Evolutionary conservation across 2,329 filamentous ascomycete species (phyloP).

Genomic region (Beauveria brongniartii): DNA sequence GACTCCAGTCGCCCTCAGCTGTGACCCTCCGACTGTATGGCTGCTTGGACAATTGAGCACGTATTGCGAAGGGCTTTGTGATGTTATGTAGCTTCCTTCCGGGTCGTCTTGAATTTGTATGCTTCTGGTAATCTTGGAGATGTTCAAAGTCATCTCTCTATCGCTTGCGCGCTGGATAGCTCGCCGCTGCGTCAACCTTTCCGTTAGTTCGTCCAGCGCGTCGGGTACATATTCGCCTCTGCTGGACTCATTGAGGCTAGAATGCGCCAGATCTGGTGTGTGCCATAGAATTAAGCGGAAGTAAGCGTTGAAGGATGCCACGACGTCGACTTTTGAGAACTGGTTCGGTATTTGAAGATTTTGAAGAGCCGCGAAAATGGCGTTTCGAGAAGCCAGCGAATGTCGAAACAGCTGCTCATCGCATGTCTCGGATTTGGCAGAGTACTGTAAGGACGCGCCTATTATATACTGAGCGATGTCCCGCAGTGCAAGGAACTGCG

Average conservation of each 20-base stretch:
- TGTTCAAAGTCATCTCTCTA: constrained; percentile 26
- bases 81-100: constrained; percentile 16
- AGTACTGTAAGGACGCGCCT: constrained; percentile 30
- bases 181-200: constrained; percentile 26
- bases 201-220: constrained; percentile 27
- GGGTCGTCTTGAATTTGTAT: constrained; percentile 29
- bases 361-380: constrained; percentile 27
- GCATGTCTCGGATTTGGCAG: constrained; percentile 25
- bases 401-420: constrained; percentile 25
- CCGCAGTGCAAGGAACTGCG: constrained; percentile 30
- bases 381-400: constrained; percentile 28
- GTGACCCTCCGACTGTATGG: constrained; percentile 28
- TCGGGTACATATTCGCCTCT: constrained; percentile 28
- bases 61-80: constrained; percentile 25
- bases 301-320: constrained; percentile 25
- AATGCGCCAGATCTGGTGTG: constrained; percentile 23
- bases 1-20: constrained; percentile 21
- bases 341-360: constrained; percentile 26
- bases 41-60: constrained; percentile 28
- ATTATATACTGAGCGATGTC: constrained; percentile 32
- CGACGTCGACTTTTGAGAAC: constrained; percentile 26
- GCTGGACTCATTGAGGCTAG: constrained; percentile 17
- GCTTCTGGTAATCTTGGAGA: constrained; percentile 27
- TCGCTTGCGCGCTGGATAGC: constrained; percentile 32
- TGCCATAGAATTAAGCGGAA: constrained; percentile 31